phyloP scores from a whole-genome alignment of 1,284 basidiomycete species.

The Leccinum variabile region DNA sequence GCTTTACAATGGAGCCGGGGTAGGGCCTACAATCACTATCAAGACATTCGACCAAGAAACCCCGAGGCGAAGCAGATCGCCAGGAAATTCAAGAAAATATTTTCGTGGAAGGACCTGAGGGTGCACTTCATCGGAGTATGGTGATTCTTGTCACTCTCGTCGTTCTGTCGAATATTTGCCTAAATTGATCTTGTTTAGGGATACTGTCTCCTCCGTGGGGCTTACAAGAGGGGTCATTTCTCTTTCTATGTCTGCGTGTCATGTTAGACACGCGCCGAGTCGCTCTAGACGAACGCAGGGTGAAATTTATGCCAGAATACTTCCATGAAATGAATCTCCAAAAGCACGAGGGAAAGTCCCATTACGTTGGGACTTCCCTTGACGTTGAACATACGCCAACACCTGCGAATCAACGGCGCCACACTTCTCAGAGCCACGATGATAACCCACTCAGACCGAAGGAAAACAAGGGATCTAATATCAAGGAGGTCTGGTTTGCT shows the following conservation, averaged over 20 bases:
- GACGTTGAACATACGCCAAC: not conserved
- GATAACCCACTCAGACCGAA: not conserved
- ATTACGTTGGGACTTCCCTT: conserved; percentile 4
- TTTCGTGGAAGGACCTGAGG: conserved; percentile 14
- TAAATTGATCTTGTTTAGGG: conserved; percentile 30
- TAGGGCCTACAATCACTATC: conserved; percentile 40
- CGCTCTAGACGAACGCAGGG: not conserved
- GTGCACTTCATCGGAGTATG: conserved; percentile 41
- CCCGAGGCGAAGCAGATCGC: not conserved
- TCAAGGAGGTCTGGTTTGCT: conserved; percentile 27
- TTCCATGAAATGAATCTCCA: conserved; percentile 13
- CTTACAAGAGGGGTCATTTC: conserved; percentile 16
- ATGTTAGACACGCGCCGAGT: not conserved
- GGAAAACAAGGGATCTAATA: conserved; percentile 6
- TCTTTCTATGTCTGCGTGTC: conserved; percentile 27
- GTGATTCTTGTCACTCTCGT: conserved; percentile 8
- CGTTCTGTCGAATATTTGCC: too few species aligned
- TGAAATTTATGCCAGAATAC: conserved; percentile 12
- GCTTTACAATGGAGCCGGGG: not conserved
- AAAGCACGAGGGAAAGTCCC: conserved; percentile 9
- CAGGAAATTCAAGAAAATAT: not conserved
- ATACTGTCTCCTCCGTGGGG: conserved; percentile 30
- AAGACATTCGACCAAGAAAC: conserved; percentile 6
- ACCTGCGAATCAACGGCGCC: not conserved
- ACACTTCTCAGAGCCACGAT: not conserved